Evolutionary conservation across 768 basidiomycete species (phyloP), one percentile per base, ranked within the genome.

Genomic region (Pleurotus cornucopiae): DNA sequence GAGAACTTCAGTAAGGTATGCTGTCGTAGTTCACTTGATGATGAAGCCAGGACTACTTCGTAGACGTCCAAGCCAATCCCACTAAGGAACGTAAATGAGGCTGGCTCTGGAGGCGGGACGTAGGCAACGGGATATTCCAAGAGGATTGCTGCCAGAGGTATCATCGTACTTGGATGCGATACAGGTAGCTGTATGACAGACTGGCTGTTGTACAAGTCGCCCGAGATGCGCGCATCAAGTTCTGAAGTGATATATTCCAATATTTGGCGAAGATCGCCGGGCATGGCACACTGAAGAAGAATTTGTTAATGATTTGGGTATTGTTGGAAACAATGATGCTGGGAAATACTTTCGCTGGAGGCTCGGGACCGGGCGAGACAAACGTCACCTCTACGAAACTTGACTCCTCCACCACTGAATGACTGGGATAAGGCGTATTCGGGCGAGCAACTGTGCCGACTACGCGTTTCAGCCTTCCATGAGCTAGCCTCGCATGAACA

Each of bases 101-200:
- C 67, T 34, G 30, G 9, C 0, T 60, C 59, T 4, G 64, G 46
- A 0, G 61, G 57, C 12, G 51, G 76, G 26, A 77, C 63, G 49
- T 84, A 84, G 20, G 77, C 74, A 6, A 86, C 76, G 6, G 81
- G 80, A 61, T 87, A 88, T 57, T 85, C 85, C 34, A 87, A 76
- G 21, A 87, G 64, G 6, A 84, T 57, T 1, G 76, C 86, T 3
- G 85, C 82, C 4, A 88, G 70, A 12, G 85, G 79, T 41, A 88
- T 68, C 1, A 72, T 66, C 7, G 55, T 62, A 53, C 51, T 53
- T 3, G 51, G 39, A 37, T 12, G 51, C 21, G 51, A 53, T 39
- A 23, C 51, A 20, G 57, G 62, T 48, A 53, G 51, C 16, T 23
- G 51, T n/a, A 53, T 40, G 38, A 18, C 23, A 44, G 20, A 13